Percentiles rank a stretch among this genome's conserved stretches.
phyloP scores from a whole-genome alignment of 1,284 basidiomycete genomes.

The Macrocystidia cucumis region DNA sequence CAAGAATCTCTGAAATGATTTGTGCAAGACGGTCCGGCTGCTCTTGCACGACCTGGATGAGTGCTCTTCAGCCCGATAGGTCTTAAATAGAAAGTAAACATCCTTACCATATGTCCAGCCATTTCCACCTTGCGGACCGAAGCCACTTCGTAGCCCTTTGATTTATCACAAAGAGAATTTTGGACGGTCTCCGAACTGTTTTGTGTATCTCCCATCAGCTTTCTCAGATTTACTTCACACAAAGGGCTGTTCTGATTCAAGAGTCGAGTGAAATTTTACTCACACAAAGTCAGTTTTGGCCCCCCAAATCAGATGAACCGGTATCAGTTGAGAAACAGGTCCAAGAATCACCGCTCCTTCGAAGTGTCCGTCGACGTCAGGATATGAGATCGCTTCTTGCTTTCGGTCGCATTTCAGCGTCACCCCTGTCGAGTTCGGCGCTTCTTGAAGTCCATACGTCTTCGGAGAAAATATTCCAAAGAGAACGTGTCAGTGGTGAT shows the following conservation, averaged over 20 bases:
- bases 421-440: constrained; percentile 19
- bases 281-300: constrained; percentile 28
- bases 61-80: no score
- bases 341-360: constrained; percentile 25
- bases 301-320: constrained; percentile 35
- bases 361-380: constrained; percentile 32
- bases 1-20: constrained; percentile 16
- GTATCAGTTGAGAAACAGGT: constrained; percentile 22
- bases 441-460: constrained; percentile 23
- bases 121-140: constrained; percentile 31
- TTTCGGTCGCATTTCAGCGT: constrained; percentile 29
- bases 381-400: constrained; percentile 34
- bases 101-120: constrained; percentile 33
- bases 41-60: constrained; percentile 38
- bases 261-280: no score
- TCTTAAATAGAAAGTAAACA: neutral
- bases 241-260: no score
- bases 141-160: constrained; percentile 25
- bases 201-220: neutral
- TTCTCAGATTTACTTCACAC: neutral
- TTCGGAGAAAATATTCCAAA: no score
- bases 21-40: constrained; percentile 26
- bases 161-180: constrained; percentile 27
- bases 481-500: neutral
- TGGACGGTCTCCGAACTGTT: constrained; percentile 32